Evolutionary conservation across 805 yeast genomes (phyloP), one percentile per base, ranked within the genome.

Genomic region (Lipomyces orientalis): DNA sequence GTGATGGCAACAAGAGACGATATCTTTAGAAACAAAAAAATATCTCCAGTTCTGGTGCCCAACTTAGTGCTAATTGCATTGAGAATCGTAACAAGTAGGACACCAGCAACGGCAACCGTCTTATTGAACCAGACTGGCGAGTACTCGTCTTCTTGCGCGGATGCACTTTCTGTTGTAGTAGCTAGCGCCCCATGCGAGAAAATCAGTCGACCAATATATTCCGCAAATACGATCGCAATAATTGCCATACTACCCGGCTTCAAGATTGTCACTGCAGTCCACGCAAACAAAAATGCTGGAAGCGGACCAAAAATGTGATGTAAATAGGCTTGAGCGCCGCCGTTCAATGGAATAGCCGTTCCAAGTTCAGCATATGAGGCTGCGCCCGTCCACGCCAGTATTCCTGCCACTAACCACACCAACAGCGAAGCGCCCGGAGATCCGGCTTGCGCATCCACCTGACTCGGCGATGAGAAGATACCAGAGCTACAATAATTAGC

Each of bases 351-450:
- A 22, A 81, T 75, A 2, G 80, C 77, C 34, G 78, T 72, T 12
- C 83, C 83, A 7, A 81, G 72, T 67, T 81, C 83, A 4, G 82
- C 82, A 62, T 76, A 81, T 22, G 81, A 78, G 6, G 81, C 74
- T 0, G 83, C 83, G 1, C 83, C 83, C 1, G 82, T 79, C 82
- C 82, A 81, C 1, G 82, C 82, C 29, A 81, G 72, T 35, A 79
- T 64, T 0, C 83, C 83, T 6, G 81, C 78, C 4, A 77, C 69
- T 0, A 75, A 63, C 83, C 83, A 81, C 7, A 80, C 78, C 0
- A 77, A 52, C 16, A 81, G 66, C 6, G 82, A 74, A 12, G 78
- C 75, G 3, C 79, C 82, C 0, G 76, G 77, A 1, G 82, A 79
- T 10, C 81, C 81, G 0, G 81, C 79, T 62, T 74, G 75, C 16